phyloP scores from a whole-genome alignment of 768 basidiomycete genomes.

The Pulveroboletus ravenelii region DNA sequence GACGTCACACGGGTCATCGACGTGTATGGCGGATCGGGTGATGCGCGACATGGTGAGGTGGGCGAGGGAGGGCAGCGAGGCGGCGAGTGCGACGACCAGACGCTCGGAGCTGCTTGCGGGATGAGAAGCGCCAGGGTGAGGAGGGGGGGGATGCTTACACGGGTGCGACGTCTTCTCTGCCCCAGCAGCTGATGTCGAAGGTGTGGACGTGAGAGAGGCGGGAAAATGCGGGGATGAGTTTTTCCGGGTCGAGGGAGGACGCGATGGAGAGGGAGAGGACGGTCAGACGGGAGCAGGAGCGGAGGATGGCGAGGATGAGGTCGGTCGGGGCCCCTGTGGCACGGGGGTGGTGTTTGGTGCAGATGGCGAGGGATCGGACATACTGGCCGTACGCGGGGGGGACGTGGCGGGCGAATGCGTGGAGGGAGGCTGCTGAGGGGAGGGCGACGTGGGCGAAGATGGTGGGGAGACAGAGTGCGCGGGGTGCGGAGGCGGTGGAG shows the following conservation, averaged over 20 bases:
- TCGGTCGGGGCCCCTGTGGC: constrained; percentile 37
- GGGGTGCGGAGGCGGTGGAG: constrained; percentile 44
- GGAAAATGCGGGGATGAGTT: constrained; percentile 20
- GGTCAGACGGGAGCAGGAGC: constrained; percentile 42
- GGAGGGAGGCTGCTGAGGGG: constrained; percentile 40
- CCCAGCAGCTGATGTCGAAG: constrained; percentile 22
- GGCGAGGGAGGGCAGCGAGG: constrained; percentile 49
- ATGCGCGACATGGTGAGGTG: constrained; percentile 59
- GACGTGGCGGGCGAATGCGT: constrained; percentile 51
- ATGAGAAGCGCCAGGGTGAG: not conserved
- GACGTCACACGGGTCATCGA: constrained; percentile 40
- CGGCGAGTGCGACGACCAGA: constrained; percentile 63
- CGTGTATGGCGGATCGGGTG: constrained; percentile 62
- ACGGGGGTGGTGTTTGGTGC: constrained; percentile 33
- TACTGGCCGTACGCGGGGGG: constrained; percentile 51
- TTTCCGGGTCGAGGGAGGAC: constrained; percentile 16
- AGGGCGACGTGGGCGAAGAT: constrained; percentile 58
- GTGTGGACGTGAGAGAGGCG: constrained; percentile 15
- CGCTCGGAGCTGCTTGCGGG: constrained; percentile 41
- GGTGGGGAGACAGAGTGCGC: constrained; percentile 51
- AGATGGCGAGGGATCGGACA: constrained; percentile 46
- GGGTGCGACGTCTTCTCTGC: constrained; percentile 32
- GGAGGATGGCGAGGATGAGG: constrained; percentile 46
- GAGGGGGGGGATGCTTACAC: constrained; percentile 29
- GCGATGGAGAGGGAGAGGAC: constrained; percentile 27